Base-by-base conservation (phyloP, 2,329 filamentous ascomycete genomes). In the Aspergillus niger region DNA sequence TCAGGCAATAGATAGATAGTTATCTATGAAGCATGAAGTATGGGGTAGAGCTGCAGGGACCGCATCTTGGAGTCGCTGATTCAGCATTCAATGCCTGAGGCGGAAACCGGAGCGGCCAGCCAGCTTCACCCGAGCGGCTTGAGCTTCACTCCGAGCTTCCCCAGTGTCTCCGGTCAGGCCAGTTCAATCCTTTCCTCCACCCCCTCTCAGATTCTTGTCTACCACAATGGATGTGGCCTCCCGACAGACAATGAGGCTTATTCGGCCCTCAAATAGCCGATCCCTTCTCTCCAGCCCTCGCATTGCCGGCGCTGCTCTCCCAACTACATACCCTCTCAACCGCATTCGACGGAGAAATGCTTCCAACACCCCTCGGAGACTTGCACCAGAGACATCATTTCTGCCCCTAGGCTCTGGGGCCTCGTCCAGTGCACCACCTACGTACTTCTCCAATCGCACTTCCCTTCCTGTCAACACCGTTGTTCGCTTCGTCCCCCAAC, bases 401-500 rank as follows among this genome's bases (percentile, higher is more conserved):
- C 65, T 74, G 26, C 67, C 67, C 36, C 68, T 74, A 43, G 69
- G 68, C 22, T 57, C 67, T 30, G 41, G 11, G 1, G 66, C 69
- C n/a, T 64, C 68, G 13, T 63, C 69, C 4, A 65, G 69, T 8
- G 66, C 75, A 57, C 70, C 82, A 3, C 85, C 89, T 38, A 88
- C 90, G n/a, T 96, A 96, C 79, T 96, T 96, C 78, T 73, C 76
- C 49, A 89, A 90, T 74, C 79, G 82, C 49, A 80, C 81, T 48
- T 78, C 82, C 22, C 83, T 97, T 55, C 95, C 95, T 28, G 91
- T 93, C 68, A 99, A 99, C 80, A 99, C 95, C 3, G 83, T 99
- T 64, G 83, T 99, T 70, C 91, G 94, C 62, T 99, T 98, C 79
- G 95, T 99, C 44, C 95, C 95, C n/a, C 95, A 99, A 80, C 95